Conservation (phyloP, 2,329 filamentous ascomycete species). For the Fusarium sp. region DNA sequence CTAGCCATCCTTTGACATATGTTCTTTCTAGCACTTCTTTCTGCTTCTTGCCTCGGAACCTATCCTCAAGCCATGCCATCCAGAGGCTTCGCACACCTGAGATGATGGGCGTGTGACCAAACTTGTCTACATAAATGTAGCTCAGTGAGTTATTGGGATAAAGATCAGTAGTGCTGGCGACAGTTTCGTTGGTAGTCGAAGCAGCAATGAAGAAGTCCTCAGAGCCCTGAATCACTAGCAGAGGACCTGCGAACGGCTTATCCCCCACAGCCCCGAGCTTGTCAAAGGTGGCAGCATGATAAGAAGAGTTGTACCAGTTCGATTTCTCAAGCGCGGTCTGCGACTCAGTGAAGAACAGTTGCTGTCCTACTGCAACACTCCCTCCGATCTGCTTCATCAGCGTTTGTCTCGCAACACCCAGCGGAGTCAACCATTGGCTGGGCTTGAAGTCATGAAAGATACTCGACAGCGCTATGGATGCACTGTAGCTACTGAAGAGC, state of each 20-base stretch:
- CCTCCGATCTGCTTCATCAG: slow-evolving; percentile 15
- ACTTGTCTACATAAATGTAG: background rate
- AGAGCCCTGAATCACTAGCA: background rate
- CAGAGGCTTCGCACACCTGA: background rate
- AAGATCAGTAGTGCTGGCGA: accelerated
- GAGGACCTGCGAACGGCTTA: background rate
- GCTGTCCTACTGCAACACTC: background rate
- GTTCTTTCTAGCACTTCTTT: background rate
- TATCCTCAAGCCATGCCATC: background rate
- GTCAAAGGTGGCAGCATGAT: slow-evolving; percentile 4
- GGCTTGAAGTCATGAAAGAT: slow-evolving; percentile 26
- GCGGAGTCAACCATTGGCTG: slow-evolving; percentile 18
- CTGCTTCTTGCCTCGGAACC: background rate
- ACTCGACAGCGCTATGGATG: background rate
- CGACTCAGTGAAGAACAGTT: background rate
- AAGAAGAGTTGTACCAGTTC: background rate
- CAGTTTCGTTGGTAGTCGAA: background rate
- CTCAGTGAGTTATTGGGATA: background rate
- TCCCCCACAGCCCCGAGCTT: background rate
- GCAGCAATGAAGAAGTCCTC: background rate
- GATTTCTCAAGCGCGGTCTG: background rate
- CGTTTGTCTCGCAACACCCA: slow-evolving; percentile 7
- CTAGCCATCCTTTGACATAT: background rate
- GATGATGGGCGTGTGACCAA: slow-evolving; percentile 4
- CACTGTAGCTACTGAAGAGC: background rate